Conservation (phyloP, 129 eudicot genomes). For the Arctium lappa region DNA sequence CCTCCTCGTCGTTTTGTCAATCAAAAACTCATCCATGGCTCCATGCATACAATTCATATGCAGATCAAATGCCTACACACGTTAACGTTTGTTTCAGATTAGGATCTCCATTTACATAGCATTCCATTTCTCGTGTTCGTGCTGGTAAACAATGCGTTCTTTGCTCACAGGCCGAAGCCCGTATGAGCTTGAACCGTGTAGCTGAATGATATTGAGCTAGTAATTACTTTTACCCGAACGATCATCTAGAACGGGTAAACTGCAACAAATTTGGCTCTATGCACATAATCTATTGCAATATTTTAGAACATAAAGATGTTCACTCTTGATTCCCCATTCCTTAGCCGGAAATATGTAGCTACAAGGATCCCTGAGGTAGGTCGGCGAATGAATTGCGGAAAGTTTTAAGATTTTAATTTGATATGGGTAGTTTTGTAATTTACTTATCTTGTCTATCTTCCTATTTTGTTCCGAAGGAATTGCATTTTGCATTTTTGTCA, state of each 20-base stretch:
- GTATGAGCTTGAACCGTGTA: background rate
- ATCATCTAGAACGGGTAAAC: background rate
- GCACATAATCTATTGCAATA: background rate
- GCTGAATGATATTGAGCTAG: conserved; percentile 1
- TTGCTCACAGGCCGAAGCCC: background rate
- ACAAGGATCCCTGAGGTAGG: background rate
- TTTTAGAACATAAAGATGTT: background rate
- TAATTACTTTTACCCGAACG: background rate
- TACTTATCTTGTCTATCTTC: background rate
- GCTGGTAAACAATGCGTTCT: conserved; percentile 1
- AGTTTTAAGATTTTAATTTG: background rate
- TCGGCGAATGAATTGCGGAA: background rate
- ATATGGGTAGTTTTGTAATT: background rate
- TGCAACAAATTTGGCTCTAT: background rate
- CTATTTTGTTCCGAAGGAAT: background rate
- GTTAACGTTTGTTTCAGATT: background rate
- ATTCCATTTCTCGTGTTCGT: conserved; percentile 8
- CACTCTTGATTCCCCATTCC: background rate
- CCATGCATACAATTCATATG: conserved; percentile 12
- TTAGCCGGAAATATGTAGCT: background rate
- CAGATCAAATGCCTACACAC: conserved; percentile 3
- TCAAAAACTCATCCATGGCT: background rate
- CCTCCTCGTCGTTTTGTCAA: background rate
- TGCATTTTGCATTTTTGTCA: background rate
- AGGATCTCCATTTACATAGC: background rate